These are phyloP conservation scores for Cyberlindnera lachancei DNA, from an alignment of 805 yeast species.

Conservation along the genomic window DNA sequence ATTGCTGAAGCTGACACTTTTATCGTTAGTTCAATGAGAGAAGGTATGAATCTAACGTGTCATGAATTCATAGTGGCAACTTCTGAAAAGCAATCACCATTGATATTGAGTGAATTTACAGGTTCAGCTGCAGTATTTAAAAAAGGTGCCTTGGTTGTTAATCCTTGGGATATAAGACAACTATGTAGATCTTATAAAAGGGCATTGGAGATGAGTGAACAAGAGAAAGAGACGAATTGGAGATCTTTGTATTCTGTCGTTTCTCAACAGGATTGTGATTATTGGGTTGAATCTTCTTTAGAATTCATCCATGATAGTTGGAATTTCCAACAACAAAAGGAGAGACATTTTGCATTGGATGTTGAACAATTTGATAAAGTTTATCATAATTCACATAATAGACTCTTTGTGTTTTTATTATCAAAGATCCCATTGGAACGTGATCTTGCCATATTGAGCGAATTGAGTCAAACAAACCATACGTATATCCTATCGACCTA, in stretches of 20 bases:
- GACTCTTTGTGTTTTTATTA: slow-evolving; percentile 39
- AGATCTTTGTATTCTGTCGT: slow-evolving; percentile 50
- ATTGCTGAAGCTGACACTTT: slow-evolving; percentile 81
- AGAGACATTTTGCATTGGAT: slow-evolving; percentile 27
- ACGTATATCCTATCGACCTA: slow-evolving; percentile 69
- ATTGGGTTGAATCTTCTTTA: slow-evolving; percentile 63
- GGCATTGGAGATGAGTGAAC: slow-evolving; percentile 57
- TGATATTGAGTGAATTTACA: slow-evolving; percentile 85
- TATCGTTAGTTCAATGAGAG: slow-evolving; percentile 86
- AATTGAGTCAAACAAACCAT: slow-evolving; percentile 45
- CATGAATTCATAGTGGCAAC: slow-evolving; percentile 87
- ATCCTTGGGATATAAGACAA: slow-evolving; percentile 81
- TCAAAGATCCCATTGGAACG: slow-evolving; percentile 55
- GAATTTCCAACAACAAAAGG: slow-evolving; percentile 39
- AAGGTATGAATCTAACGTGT: slow-evolving; percentile 94
- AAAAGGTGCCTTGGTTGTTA: slow-evolving; percentile 66
- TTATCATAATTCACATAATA: slow-evolving; percentile 26
- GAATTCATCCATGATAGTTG: slow-evolving; percentile 44
- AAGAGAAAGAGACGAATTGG: slow-evolving; percentile 62
- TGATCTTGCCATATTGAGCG: slow-evolving; percentile 48
- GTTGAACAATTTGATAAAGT: slow-evolving; percentile 20
- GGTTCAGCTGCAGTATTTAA: slow-evolving; percentile 82
- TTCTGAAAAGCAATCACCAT: slow-evolving; percentile 63
- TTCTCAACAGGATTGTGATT: slow-evolving; percentile 56
- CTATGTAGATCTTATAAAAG: slow-evolving; percentile 55